Evolutionary conservation across 768 basidiomycete species (phyloP).

Genomic region (Tubosaeta sp.): DNA sequence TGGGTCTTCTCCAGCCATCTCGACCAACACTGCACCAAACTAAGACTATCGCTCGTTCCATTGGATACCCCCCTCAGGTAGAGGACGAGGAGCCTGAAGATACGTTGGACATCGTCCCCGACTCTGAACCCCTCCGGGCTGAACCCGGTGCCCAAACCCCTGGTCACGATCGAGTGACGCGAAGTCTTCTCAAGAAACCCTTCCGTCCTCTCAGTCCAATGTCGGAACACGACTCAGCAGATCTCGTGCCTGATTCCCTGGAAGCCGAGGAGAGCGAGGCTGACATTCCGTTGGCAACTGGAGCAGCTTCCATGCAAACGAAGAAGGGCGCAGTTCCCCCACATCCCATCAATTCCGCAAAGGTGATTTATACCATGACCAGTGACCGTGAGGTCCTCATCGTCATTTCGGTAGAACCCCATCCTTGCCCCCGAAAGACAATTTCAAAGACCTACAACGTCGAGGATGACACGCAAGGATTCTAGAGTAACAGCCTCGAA

Average conservation of each 20-base stretch:
- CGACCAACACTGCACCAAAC: conserved; percentile 2
- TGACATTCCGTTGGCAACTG: conserved; percentile 42
- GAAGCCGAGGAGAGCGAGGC: conserved; percentile 31
- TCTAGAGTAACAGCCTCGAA: conserved; percentile 11
- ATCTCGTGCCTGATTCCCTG: conserved; percentile 27
- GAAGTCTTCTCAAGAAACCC: conserved; percentile 12
- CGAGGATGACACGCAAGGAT: conserved; percentile 9
- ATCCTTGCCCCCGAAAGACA: conserved; percentile 2
- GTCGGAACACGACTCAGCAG: conserved; percentile 19
- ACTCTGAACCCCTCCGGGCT: conserved; percentile 53
- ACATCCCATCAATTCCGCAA: conserved; percentile 4
- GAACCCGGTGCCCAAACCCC: conserved; percentile 16
- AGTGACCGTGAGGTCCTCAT: background rate
- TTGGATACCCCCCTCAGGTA: background rate
- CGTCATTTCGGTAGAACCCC: conserved; percentile 2
- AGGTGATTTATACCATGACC: conserved; percentile 11
- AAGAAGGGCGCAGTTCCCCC: conserved; percentile 2
- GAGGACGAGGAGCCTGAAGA: conserved; percentile 26
- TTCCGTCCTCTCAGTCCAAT: conserved; percentile 23
- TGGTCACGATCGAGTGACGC: background rate
- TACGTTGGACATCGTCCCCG: conserved; percentile 52
- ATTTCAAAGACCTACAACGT: conserved; percentile 7
- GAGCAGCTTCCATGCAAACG: conserved; percentile 18
- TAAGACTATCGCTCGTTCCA: background rate
- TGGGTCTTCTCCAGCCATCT: background rate